These are phyloP conservation scores for Hyaloraphidium curvatum DNA, from an alignment of 192 early-diverging fungal genomes.

Conservation along the genomic window DNA sequence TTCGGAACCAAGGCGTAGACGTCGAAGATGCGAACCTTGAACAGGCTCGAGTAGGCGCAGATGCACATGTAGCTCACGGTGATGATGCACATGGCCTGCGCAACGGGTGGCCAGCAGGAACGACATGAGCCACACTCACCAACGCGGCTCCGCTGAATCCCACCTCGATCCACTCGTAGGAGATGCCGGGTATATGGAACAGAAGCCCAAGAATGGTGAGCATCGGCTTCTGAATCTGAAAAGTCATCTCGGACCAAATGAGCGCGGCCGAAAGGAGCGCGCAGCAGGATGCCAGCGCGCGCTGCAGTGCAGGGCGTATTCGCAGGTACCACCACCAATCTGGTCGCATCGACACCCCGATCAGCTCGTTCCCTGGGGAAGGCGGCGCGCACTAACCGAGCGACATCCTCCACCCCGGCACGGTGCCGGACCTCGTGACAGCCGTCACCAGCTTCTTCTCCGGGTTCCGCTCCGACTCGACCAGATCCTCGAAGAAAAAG, in stretches of 20 bases:
- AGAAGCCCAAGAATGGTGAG: conserved; percentile 55
- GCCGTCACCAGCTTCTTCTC: too few species aligned
- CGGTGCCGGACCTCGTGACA: too few species aligned
- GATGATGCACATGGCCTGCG: conserved; percentile 43
- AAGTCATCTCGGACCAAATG: conserved; percentile 89
- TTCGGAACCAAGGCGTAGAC: conserved; percentile 74
- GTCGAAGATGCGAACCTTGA: conserved; percentile 76
- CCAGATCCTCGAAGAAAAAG: conserved; percentile 64
- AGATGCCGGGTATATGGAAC: conserved; percentile 25
- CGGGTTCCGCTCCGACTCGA: conserved; percentile 40
- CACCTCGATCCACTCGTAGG: conserved; percentile 44
- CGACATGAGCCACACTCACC: too few species aligned
- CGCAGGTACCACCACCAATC: conserved; percentile 77
- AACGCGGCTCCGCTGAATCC: too few species aligned
- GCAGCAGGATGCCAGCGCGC: conserved; percentile 33
- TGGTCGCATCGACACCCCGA: too few species aligned
- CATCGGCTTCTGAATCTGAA: conserved; percentile 41
- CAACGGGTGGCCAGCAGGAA: background rate
- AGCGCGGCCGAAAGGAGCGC: conserved; percentile 43
- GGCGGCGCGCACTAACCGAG: too few species aligned
- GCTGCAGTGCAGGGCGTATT: conserved; percentile 42
- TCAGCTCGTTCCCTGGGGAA: too few species aligned
- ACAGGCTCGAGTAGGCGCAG: conserved; percentile 77
- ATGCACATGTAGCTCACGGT: conserved; percentile 79
- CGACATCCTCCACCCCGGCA: too few species aligned